phyloP scores from a whole-genome alignment of 192 early-diverging fungal genomes.

The Coemansia sp. region DNA sequence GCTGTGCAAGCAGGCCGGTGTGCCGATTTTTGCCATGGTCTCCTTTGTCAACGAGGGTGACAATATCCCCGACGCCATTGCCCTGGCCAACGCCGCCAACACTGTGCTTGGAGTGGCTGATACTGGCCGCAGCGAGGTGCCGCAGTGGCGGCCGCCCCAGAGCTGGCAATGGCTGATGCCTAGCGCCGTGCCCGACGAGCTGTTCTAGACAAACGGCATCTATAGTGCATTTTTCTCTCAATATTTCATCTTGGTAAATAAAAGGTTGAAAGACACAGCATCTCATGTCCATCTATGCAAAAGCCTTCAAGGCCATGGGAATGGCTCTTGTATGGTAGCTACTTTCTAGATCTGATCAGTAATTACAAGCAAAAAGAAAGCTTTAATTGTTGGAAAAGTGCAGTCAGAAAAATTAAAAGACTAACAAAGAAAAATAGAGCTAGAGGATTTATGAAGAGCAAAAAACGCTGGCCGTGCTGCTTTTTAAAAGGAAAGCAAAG shows the following conservation, averaged over 20 bases:
- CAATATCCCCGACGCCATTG: constrained; percentile 67
- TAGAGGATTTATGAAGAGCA: neutral
- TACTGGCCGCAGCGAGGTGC: too few species aligned
- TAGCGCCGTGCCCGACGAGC: constrained; percentile 17
- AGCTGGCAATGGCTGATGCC: constrained; percentile 51
- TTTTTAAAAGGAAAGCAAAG: neutral
- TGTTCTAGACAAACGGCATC: constrained; percentile 18
- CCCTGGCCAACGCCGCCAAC: constrained; percentile 56
- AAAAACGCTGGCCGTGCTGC: neutral
- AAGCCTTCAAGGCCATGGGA: too few species aligned
- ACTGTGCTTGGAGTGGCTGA: constrained; percentile 20
- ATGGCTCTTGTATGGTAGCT: too few species aligned
- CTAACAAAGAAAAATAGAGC: neutral
- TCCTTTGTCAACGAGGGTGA: constrained; percentile 74
- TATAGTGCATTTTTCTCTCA: neutral
- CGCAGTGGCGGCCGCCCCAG: constrained; percentile 31
- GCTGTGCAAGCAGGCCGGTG: constrained; percentile 34
- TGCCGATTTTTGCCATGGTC: constrained; percentile 53
- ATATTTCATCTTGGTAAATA: neutral
- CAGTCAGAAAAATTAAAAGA: neutral
- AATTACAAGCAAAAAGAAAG: too few species aligned
- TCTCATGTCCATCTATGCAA: too few species aligned
- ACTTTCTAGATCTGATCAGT: too few species aligned
- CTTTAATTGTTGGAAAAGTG: too few species aligned
- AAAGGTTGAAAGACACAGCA: too few species aligned